Conservation (phyloP, 2,329 filamentous ascomycete species). For the Fusarium lyarnte region DNA sequence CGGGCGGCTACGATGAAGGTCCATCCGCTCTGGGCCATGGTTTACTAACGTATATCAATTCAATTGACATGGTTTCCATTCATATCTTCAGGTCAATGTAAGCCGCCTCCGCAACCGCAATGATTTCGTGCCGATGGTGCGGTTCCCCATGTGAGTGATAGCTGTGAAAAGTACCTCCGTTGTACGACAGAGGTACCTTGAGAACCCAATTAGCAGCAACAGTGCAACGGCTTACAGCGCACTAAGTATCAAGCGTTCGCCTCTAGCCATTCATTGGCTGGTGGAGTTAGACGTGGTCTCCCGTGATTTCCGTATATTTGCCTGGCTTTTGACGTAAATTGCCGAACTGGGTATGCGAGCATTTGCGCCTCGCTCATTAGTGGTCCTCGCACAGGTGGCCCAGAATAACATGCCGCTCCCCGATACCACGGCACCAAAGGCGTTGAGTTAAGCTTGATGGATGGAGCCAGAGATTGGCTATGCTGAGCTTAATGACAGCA, state of each 20-base stretch:
- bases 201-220: not conserved
- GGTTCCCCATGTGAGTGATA: not conserved
- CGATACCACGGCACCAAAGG: not conserved
- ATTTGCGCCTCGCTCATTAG: constrained; percentile 5
- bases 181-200: not conserved
- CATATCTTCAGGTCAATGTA: constrained; percentile 5
- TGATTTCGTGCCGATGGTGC: not conserved
- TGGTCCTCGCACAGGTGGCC: constrained; percentile 25
- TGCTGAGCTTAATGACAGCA: not conserved
- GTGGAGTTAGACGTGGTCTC: not conserved
- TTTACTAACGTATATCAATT: not conserved
- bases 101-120: constrained; percentile 4
- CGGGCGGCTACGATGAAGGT: not conserved
- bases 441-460: constrained; percentile 5
- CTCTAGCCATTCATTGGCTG: not conserved
- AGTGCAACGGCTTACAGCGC: not conserved
- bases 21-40: not conserved
- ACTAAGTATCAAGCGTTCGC: not conserved
- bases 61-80: not conserved
- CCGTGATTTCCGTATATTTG: not conserved
- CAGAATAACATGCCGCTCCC: constrained; percentile 3
- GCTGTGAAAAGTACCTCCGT: not conserved
- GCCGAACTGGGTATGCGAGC: not conserved
- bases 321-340: constrained; percentile 12
- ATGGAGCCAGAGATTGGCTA: not conserved